A percentile compares a stretch with the other conserved stretches of the same genome.
Evolutionary conservation across 202 grass and related monocot genomes (phyloP).

Genomic region (Bolboschoenoplectus hybrid): DNA sequence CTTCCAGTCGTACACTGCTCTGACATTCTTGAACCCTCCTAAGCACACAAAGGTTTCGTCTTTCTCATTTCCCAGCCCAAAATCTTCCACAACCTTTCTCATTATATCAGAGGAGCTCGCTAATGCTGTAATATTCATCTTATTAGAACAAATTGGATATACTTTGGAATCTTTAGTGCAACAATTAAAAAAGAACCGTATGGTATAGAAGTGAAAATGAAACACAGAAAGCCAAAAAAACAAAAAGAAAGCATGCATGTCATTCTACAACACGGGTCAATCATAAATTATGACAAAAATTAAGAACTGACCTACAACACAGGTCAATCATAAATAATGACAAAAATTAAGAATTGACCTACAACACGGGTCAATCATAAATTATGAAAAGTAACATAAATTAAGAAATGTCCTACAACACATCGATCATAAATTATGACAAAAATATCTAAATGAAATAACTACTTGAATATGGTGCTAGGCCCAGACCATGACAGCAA

Average conservation of each 20-base stretch:
- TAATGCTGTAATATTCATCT: constrained; percentile 23
- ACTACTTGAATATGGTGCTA: not conserved
- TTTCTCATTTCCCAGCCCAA: constrained; percentile 41
- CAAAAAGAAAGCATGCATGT: not conserved
- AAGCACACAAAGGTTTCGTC: constrained; percentile 49
- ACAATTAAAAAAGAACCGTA: not conserved
- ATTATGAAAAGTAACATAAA: too few relatives aligned
- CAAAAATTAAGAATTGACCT: too few relatives aligned
- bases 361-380: too few relatives aligned
- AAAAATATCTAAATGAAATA: not conserved
- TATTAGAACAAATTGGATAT: not conserved
- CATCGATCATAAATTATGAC: not conserved
- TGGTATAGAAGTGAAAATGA: not conserved
- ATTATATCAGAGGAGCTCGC: constrained; percentile 50
- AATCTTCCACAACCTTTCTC: constrained; percentile 54
- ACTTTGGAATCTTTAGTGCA: not conserved
- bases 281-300: too few relatives aligned
- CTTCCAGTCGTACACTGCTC: constrained; percentile 61
- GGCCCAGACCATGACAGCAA: not conserved
- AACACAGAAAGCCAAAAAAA: not conserved
- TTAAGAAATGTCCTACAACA: too few relatives aligned
- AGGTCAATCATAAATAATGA: too few relatives aligned
- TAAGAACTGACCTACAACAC: too few relatives aligned
- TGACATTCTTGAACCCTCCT: constrained; percentile 71
- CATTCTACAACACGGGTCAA: too few relatives aligned